Evolutionary conservation across 306 rosid genomes (phyloP).

Genomic region (Pterocarpus macrocarpus): DNA sequence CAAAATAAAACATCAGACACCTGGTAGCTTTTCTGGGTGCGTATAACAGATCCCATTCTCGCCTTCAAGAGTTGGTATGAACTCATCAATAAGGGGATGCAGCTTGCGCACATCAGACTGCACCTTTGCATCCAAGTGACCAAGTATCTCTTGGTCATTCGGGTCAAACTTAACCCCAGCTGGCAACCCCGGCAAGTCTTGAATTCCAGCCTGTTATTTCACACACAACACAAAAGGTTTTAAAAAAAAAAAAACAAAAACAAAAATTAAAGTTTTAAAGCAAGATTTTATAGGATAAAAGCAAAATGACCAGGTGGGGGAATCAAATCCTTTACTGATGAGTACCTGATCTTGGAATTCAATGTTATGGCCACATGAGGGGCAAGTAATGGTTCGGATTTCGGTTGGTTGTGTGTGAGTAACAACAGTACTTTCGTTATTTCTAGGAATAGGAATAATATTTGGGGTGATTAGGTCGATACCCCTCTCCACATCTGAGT

Average conservation of each 20-base stretch:
- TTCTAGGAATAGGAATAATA: constrained; percentile 37
- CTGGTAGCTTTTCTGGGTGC: constrained; percentile 91
- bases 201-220: constrained; percentile 54
- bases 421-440: neutral
- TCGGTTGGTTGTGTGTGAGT: constrained; percentile 32
- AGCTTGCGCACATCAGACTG: constrained; percentile 61
- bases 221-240: neutral
- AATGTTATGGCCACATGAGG: constrained; percentile 76
- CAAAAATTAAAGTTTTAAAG: neutral
- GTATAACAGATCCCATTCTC: constrained; percentile 93
- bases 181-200: constrained; percentile 80
- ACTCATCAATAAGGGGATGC: constrained; percentile 85
- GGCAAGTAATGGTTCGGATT: constrained; percentile 61
- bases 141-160: constrained; percentile 77
- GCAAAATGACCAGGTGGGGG: neutral
- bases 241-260: neutral
- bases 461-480: constrained; percentile 43
- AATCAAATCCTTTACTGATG: neutral
- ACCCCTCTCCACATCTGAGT: constrained; percentile 58
- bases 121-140: constrained; percentile 83
- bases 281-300: neutral
- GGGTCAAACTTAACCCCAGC: constrained; percentile 92
- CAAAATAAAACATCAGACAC: constrained; percentile 40
- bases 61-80: constrained; percentile 84
- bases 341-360: constrained; percentile 70